Conservation (phyloP, 495 filamentous ascomycete genomes). For the Chlorociboria aeruginascens region DNA sequence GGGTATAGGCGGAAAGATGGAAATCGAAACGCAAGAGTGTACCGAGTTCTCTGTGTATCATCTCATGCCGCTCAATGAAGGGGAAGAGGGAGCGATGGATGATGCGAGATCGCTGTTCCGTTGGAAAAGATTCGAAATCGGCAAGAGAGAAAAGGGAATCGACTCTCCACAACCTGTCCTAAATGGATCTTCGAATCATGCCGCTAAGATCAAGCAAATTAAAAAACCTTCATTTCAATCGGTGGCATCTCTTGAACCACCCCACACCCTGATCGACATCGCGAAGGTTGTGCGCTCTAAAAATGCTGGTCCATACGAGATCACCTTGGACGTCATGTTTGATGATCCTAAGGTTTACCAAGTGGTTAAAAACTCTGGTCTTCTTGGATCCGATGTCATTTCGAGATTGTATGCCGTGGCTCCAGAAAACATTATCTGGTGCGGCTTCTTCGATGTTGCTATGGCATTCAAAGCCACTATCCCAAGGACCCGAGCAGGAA, state of each 20-base stretch:
- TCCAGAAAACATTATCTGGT: conserved; percentile 24
- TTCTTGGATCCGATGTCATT: conserved; percentile 24
- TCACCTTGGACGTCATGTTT: conserved; percentile 41
- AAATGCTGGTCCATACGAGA: conserved; percentile 38
- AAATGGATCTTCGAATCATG: too few species aligned
- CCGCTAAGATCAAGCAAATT: too few species aligned
- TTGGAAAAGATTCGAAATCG: neutral
- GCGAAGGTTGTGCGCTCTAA: conserved; percentile 36
- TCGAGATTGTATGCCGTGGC: conserved; percentile 23
- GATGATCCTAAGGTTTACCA: conserved; percentile 21
- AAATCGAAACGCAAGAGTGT: conserved; percentile 26
- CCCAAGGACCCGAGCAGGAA: conserved; percentile 18
- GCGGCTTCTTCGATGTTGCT: conserved; percentile 29
- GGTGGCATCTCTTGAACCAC: neutral
- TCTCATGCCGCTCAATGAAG: conserved; percentile 27
- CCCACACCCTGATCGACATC: conserved; percentile 19
- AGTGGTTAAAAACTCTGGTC: conserved; percentile 21
- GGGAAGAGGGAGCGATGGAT: conserved; percentile 14
- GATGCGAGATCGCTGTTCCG: neutral
- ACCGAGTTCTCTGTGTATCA: conserved; percentile 36
- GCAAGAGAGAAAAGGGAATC: too few species aligned
- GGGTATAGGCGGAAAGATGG: conserved; percentile 24
- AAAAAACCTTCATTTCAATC: neutral
- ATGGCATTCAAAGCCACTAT: conserved; percentile 10
- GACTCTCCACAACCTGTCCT: too few species aligned